A percentile compares a stretch with the other conserved stretches of the same genome.
Conservation (phyloP, 192 early-diverging fungal genomes). For the Backusella psychrophila region DNA sequence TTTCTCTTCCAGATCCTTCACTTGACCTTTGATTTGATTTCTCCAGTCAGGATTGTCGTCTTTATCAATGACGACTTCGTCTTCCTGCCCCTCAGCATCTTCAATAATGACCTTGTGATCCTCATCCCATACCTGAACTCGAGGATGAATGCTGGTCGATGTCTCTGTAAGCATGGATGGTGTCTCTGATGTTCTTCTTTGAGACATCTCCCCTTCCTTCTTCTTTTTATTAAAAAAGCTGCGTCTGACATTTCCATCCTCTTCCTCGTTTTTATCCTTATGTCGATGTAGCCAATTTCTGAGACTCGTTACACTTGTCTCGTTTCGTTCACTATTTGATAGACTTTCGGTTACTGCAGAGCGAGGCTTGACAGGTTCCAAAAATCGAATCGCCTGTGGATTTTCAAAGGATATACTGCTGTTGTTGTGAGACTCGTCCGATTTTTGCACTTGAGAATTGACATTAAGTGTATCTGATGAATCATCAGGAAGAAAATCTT, state of each 20-base stretch:
- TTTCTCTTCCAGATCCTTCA: conserved; percentile 24
- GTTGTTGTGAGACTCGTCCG: background rate
- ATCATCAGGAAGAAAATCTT: conserved; percentile 4
- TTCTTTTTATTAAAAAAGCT: background rate
- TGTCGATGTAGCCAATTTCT: background rate
- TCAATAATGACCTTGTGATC: conserved; percentile 16
- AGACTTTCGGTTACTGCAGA: background rate
- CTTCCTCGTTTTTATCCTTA: background rate
- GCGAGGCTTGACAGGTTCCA: conserved; percentile 35
- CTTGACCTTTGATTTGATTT: background rate
- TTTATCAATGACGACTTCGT: conserved; percentile 17
- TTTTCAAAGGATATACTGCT: conserved; percentile 16
- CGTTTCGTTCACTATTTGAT: conserved; percentile 11
- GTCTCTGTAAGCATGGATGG: background rate
- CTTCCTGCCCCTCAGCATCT: background rate
- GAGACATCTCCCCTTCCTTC: background rate
- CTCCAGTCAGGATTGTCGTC: conserved; percentile 9
- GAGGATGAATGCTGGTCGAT: background rate
- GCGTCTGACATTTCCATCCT: background rate
- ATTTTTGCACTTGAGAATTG: background rate
- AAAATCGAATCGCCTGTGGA: conserved; percentile 27
- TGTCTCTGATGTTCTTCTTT: background rate
- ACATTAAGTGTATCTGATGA: background rate
- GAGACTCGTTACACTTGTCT: conserved; percentile 13
- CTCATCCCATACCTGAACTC: conserved; percentile 30